phyloP scores from a whole-genome alignment of 1,139 yeast species.

The Suhomyces wounanorum region DNA sequence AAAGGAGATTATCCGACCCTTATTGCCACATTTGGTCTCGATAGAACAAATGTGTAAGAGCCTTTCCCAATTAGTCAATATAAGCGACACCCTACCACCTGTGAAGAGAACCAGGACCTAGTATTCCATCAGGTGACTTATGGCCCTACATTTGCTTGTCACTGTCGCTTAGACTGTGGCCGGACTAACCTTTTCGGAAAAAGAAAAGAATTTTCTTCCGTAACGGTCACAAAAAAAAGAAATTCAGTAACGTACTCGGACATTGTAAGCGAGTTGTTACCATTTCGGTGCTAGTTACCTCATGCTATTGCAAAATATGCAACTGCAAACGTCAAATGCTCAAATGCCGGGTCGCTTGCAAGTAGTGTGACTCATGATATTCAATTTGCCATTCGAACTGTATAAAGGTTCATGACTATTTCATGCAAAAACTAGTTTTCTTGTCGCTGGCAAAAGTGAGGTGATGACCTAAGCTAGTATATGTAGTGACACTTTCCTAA shows the following conservation, averaged over 20 bases:
- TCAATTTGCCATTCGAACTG: slow-evolving; percentile 9
- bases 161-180: neutral
- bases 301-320: slow-evolving; percentile 7
- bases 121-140: neutral
- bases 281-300: slow-evolving; percentile 11
- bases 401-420: slow-evolving; percentile 6
- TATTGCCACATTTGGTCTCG: slow-evolving; percentile 24
- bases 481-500: slow-evolving; percentile 8
- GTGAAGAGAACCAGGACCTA: neutral
- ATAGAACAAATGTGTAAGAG: slow-evolving; percentile 17
- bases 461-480: slow-evolving; percentile 8
- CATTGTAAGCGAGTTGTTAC: slow-evolving; percentile 6
- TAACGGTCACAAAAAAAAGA: slow-evolving; percentile 3
- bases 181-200: slow-evolving; percentile 1
- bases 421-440: neutral
- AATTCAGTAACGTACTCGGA: slow-evolving; percentile 1
- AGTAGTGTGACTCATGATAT: slow-evolving; percentile 9
- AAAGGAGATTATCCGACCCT: slow-evolving; percentile 23
- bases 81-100: slow-evolving; percentile 1
- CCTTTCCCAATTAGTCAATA: neutral
- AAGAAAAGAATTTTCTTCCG: slow-evolving; percentile 1
- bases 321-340: neutral
- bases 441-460: slow-evolving; percentile 1
- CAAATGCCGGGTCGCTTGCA: slow-evolving; percentile 4
- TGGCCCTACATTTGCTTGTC: neutral